Evolutionary conservation across 73 alveolate genomes (phyloP).

Genomic region (Paramecium primaurelia): DNA sequence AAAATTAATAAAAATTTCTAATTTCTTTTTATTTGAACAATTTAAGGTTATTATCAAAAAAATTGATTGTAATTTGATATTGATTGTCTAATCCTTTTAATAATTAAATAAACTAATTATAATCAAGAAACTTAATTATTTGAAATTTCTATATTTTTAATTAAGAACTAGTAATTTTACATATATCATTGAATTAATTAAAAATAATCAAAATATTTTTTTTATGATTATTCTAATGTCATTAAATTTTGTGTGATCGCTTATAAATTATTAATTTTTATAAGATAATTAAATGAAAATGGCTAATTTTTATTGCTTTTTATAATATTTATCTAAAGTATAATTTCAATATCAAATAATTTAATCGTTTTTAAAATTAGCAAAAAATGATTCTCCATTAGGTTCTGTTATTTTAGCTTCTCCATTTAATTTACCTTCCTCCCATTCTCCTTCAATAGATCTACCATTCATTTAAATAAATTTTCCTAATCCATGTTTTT

Average conservation of each 20-base stretch:
- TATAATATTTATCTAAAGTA: not conserved
- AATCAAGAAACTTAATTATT: too few species aligned
- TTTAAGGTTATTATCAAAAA: not conserved
- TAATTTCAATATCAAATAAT: not conserved
- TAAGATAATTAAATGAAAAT: not conserved
- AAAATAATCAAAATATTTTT: too few species aligned
- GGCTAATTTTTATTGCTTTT: not conserved
- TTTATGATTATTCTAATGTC: too few species aligned
- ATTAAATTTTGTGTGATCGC: too few species aligned
- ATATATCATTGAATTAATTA: too few species aligned
- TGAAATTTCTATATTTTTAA: too few species aligned
- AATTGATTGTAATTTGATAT: too few species aligned
- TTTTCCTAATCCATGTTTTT: conserved; percentile 30
- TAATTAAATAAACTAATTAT: too few species aligned
- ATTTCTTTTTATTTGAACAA: not conserved
- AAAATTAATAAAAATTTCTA: too few species aligned
- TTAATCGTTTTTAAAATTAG: not conserved
- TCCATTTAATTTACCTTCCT: conserved; percentile 21
- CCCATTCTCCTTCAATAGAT: conserved; percentile 38
- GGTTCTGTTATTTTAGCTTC: not conserved
- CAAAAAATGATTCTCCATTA: not conserved
- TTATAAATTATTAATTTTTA: not conserved
- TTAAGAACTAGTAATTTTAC: too few species aligned
- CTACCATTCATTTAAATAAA: not conserved
- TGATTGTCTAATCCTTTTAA: too few species aligned